These are phyloP conservation scores for Catenaria anguillulae DNA, from an alignment of 371 early-diverging fungal genomes.

Conservation along the genomic window DNA sequence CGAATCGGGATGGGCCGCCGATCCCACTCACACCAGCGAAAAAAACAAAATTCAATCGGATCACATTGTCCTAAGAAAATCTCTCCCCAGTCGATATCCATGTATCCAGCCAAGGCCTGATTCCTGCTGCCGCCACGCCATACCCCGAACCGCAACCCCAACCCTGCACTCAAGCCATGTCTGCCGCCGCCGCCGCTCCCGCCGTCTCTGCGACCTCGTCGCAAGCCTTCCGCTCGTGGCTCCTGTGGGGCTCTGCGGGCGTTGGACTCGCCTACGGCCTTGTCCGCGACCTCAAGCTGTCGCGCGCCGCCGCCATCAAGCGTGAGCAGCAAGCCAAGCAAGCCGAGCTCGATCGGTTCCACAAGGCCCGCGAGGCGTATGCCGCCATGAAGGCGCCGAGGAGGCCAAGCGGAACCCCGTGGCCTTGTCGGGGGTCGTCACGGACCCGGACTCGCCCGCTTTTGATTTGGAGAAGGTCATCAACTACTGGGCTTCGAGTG, in stretches of 20 bases:
- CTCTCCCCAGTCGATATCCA: too few relatives aligned
- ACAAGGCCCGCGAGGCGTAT: not conserved
- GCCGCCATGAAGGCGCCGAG: conserved; percentile 2
- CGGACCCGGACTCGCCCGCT: conserved; percentile 6
- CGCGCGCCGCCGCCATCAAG: not conserved
- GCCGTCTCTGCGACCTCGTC: not conserved
- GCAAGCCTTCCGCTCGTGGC: conserved; percentile 1
- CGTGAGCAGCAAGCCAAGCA: not conserved
- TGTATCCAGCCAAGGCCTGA: too few relatives aligned
- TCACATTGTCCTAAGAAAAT: too few relatives aligned
- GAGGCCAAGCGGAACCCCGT: not conserved
- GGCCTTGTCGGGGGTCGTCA: not conserved
- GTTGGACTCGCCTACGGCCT: not conserved
- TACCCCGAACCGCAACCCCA: too few relatives aligned
- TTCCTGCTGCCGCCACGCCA: too few relatives aligned
- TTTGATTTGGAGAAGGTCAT: conserved; percentile 10
- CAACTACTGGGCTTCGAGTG: not conserved
- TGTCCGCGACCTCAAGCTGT: not conserved
- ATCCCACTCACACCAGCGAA: too few relatives aligned
- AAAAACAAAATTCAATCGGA: too few relatives aligned
- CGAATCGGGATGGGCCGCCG: too few relatives aligned
- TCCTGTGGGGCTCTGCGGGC: not conserved
- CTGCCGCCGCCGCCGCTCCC: too few relatives aligned
- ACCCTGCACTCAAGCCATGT: too few relatives aligned
- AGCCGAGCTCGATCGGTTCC: not conserved